Evolutionary conservation across 208 protist species (phyloP).

Genomic region (Crithidia mellificae): DNA sequence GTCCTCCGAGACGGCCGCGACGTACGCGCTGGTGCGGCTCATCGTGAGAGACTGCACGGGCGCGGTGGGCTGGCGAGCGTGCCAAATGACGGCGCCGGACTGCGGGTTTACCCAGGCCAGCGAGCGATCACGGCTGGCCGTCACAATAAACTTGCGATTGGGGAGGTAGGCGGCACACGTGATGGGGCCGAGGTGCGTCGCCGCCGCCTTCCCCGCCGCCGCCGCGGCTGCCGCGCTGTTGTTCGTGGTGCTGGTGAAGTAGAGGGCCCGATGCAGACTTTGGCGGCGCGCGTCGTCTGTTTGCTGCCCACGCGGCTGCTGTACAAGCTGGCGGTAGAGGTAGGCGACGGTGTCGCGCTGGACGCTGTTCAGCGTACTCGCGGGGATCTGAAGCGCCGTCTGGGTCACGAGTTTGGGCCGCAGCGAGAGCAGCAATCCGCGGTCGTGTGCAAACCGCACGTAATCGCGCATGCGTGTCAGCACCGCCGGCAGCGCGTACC

Average conservation of each 20-base stretch:
- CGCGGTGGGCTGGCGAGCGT: conserved; percentile 43
- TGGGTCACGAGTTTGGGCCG: conserved; percentile 60
- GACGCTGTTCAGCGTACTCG: conserved; percentile 19
- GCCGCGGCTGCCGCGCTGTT: neutral
- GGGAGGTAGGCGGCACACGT: conserved; percentile 41
- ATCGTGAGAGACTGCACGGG: conserved; percentile 26
- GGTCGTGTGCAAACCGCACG: conserved; percentile 72
- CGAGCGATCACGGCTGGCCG: conserved; percentile 60
- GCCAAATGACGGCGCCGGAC: conserved; percentile 35
- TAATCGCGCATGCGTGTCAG: conserved; percentile 61
- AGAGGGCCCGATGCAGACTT: neutral
- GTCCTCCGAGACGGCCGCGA: conserved; percentile 61
- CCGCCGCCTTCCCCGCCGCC: conserved; percentile 2
- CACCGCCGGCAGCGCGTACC: conserved; percentile 26
- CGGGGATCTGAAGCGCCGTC: conserved; percentile 49
- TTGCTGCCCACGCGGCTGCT: conserved; percentile 4
- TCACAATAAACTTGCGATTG: conserved; percentile 52
- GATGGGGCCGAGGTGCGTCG: conserved; percentile 53
- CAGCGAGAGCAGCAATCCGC: conserved; percentile 53
- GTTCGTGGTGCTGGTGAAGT: conserved; percentile 12
- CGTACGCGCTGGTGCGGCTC: conserved; percentile 67
- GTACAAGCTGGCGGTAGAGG: conserved; percentile 20
- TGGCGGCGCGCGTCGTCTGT: neutral
- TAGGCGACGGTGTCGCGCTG: conserved; percentile 37
- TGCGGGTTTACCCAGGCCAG: conserved; percentile 49